phyloP scores from a whole-genome alignment of 176 grass and related monocot species.

The Musa itinerans region DNA sequence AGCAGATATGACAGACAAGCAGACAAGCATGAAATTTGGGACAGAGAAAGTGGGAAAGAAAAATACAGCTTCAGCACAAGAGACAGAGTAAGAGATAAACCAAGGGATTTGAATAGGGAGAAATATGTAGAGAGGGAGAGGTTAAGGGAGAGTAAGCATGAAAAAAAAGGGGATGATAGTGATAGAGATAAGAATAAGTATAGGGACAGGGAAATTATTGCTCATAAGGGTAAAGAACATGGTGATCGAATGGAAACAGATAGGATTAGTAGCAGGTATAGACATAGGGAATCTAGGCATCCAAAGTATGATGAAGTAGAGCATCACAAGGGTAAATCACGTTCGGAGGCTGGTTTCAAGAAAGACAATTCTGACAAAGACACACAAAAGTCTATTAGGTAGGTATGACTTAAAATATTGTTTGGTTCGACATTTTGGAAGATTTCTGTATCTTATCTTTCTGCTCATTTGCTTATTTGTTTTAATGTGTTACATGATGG shows the following conservation, averaged over 20 bases:
- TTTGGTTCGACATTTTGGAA: neutral
- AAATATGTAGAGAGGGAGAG: conserved; percentile 36
- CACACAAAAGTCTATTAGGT: conserved; percentile 45
- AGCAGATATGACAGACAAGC: conserved; percentile 21
- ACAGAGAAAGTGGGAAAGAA: conserved; percentile 42
- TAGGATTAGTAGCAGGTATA: conserved; percentile 36
- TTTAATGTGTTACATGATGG: neutral
- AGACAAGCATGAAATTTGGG: conserved; percentile 14
- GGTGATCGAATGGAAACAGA: conserved; percentile 11
- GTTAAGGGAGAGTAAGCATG: conserved; percentile 16
- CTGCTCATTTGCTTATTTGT: neutral
- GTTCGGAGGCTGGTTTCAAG: conserved; percentile 25
- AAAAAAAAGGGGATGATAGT: conserved; percentile 27
- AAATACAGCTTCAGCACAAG: conserved; percentile 32
- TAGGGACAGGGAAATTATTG: conserved; percentile 32
- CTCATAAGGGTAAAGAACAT: conserved; percentile 24
- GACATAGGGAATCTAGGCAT: conserved; percentile 30
- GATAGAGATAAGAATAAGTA: conserved; percentile 32
- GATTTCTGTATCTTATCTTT: neutral
- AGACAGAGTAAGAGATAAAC: conserved; percentile 41
- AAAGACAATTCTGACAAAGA: conserved; percentile 29
- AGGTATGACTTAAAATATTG: conserved; percentile 34
- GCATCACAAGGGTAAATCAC: conserved; percentile 39
- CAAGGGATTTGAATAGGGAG: conserved; percentile 26
- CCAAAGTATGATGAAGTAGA: conserved; percentile 33